Evolutionary conservation across 2,329 filamentous ascomycete species (phyloP).

Genomic region (Verticillium klebahnii): DNA sequence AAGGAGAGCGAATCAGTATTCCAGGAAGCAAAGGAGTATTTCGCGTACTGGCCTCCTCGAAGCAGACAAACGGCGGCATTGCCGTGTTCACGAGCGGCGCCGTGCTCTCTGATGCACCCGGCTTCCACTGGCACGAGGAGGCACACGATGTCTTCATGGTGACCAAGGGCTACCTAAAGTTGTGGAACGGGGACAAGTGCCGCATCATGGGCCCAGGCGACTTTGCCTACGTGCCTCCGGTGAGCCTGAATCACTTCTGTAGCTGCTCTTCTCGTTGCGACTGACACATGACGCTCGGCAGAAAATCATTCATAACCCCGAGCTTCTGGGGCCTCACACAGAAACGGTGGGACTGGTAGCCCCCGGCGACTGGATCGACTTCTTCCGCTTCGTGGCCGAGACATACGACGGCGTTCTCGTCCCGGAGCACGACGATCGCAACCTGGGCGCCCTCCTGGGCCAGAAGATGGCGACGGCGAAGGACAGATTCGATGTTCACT

Average conservation of each 20-base stretch:
- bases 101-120: conserved; percentile 38
- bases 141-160: conserved; percentile 55
- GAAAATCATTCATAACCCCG: conserved; percentile 50
- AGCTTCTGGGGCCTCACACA: conserved; percentile 47
- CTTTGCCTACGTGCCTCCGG: conserved; percentile 53
- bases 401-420: conserved; percentile 43
- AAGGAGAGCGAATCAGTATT: conserved; percentile 47
- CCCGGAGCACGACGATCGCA: conserved; percentile 46
- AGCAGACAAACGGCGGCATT: conserved; percentile 46
- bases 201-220: conserved; percentile 49
- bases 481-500: conserved; percentile 51
- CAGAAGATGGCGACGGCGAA: conserved; percentile 52
- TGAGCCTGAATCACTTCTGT: conserved; percentile 19
- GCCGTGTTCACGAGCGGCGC: conserved; percentile 46
- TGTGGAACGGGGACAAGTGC: conserved; percentile 55
- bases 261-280: neutral
- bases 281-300: conserved; percentile 13
- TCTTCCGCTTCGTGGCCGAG: conserved; percentile 54
- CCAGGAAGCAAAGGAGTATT: conserved; percentile 47
- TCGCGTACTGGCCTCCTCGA: conserved; percentile 44
- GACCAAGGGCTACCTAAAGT: conserved; percentile 48
- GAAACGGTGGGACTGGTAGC: conserved; percentile 51
- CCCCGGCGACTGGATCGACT: conserved; percentile 56
- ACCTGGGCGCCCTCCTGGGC: conserved; percentile 43
- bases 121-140: conserved; percentile 53